Percentiles rank a stretch among this genome's conserved stretches.
These are phyloP conservation scores for Aspergillus oerlinghausenensis DNA, from an alignment of 2,329 filamentous ascomycete species.

Conservation along the genomic window DNA sequence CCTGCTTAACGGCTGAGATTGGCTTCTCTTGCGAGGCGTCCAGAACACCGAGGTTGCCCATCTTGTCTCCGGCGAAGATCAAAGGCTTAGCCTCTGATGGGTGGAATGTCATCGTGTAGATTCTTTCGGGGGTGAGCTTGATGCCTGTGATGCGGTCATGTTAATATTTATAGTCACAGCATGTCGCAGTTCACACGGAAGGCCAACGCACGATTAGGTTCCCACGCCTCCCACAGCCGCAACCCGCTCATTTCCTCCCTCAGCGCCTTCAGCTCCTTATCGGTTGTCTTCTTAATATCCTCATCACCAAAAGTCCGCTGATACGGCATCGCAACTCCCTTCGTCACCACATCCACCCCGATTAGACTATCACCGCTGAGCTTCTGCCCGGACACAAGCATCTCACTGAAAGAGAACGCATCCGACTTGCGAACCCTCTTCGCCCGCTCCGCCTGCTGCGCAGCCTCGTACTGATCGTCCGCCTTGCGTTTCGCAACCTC, in stretches of 20 bases:
- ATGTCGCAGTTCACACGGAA: background rate
- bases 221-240: conserved; percentile 76
- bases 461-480: conserved; percentile 57
- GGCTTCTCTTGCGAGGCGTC: conserved; percentile 60
- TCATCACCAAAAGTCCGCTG: conserved; percentile 81
- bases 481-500: conserved; percentile 66
- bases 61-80: conserved; percentile 90
- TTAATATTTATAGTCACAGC: conserved; percentile 1
- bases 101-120: conserved; percentile 86
- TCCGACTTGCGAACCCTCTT: conserved; percentile 63
- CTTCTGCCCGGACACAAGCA: conserved; percentile 75
- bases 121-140: conserved; percentile 81
- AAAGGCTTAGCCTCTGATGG: conserved; percentile 80
- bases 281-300: conserved; percentile 72
- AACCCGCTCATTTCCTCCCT: conserved; percentile 73
- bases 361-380: conserved; percentile 63
- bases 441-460: conserved; percentile 53
- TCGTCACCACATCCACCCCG: conserved; percentile 53
- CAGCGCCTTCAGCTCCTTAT: conserved; percentile 69
- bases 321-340: conserved; percentile 70
- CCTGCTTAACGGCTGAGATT: conserved; percentile 36
- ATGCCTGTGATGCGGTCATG: conserved; percentile 55
- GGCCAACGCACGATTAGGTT: conserved; percentile 62
- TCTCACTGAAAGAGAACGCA: conserved; percentile 68
- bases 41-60: conserved; percentile 84